Conservation (phyloP, 106 monocot genomes). For the Triglochin maritima region DNA sequence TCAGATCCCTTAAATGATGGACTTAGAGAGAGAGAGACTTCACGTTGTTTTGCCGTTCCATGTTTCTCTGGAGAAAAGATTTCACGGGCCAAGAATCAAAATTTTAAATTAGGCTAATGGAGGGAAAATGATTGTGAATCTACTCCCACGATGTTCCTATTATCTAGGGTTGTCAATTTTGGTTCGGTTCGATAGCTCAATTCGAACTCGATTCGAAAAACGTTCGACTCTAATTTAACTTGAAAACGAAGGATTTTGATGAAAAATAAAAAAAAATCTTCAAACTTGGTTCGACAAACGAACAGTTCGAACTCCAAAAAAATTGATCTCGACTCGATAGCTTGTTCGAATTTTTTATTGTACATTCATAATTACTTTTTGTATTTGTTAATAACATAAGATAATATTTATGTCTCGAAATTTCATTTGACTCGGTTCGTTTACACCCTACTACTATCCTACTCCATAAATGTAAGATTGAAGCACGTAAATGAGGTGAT, state of each 20-base stretch:
- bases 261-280: too few species aligned
- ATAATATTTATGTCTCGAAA: too few species aligned
- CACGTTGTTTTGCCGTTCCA: not conserved
- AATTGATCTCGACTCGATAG: not conserved
- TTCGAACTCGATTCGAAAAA: not conserved
- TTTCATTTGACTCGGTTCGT: too few species aligned
- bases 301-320: not conserved
- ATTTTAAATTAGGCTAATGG: not conserved
- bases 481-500: too few species aligned
- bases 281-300: not conserved
- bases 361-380: too few species aligned
- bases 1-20: slow-evolving; percentile 1
- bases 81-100: not conserved
- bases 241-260: too few species aligned
- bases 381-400: too few species aligned
- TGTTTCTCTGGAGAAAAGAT: slow-evolving; percentile 5
- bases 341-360: too few species aligned
- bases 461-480: not conserved
- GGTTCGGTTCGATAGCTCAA: too few species aligned
- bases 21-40: not conserved
- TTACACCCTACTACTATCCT: too few species aligned
- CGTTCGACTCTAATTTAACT: too few species aligned
- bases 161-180: too few species aligned
- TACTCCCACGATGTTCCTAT: not conserved
- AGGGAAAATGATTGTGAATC: slow-evolving; percentile 1